Percentiles rank a stretch among this genome's conserved stretches.
Conservation (phyloP, 805 yeast genomes). For the Metschnikowia borealis region DNA sequence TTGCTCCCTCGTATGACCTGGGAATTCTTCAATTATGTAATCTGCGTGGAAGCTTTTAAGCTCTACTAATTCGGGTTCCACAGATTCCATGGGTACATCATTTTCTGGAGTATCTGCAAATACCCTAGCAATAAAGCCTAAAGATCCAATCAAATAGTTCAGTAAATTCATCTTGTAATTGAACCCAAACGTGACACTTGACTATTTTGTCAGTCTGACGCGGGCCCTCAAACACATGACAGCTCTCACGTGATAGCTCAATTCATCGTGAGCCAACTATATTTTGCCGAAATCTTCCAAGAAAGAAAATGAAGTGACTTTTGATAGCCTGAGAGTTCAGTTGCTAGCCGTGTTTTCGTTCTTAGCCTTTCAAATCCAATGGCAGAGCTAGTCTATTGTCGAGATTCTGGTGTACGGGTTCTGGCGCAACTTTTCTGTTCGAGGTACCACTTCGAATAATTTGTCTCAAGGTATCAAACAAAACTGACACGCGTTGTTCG, state of each 20-base stretch:
- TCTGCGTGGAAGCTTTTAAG: conserved; percentile 40
- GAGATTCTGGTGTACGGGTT: conserved; percentile 2
- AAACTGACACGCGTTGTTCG: not conserved
- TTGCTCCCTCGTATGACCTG: conserved; percentile 34
- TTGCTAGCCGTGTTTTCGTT: not conserved
- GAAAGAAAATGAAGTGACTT: not conserved
- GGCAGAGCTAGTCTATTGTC: not conserved
- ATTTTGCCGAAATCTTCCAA: not conserved
- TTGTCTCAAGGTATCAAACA: not conserved
- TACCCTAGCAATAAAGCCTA: conserved; percentile 6
- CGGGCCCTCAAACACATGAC: not conserved
- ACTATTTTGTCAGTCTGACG: not conserved
- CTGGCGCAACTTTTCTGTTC: conserved; percentile 4
- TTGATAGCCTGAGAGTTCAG: not conserved
- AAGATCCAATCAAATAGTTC: conserved; percentile 7
- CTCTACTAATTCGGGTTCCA: conserved; percentile 8
- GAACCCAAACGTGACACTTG: not conserved
- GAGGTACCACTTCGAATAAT: not conserved
- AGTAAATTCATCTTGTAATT: conserved; percentile 9
- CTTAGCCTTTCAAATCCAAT: not conserved
- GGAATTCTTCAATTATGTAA: conserved; percentile 47
- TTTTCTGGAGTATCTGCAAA: conserved; percentile 4
- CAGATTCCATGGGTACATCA: not conserved
- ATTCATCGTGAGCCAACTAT: not conserved
- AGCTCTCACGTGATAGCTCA: not conserved